Evolutionary conservation across 2,329 filamentous ascomycete genomes (phyloP).

Genomic region (Penicillium brevicompactum): DNA sequence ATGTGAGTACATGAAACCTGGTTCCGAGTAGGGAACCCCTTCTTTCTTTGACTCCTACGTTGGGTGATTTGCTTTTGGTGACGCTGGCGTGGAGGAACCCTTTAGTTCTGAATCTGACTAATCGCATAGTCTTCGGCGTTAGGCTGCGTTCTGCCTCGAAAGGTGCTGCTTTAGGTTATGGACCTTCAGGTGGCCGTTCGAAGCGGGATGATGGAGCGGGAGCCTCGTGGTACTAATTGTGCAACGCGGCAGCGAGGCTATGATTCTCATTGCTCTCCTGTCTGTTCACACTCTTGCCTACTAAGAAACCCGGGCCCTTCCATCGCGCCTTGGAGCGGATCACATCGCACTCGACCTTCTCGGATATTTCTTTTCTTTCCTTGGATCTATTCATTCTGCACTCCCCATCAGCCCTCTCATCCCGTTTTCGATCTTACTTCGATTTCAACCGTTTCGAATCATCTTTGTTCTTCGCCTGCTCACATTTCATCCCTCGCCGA

Average conservation of each 20-base stretch:
- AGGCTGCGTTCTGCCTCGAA: constrained; percentile 83
- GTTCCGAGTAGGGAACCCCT: constrained; percentile 82
- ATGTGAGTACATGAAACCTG: constrained; percentile 85
- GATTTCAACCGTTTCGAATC: constrained; percentile 36
- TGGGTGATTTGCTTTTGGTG: constrained; percentile 68
- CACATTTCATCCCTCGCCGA: constrained; percentile 9
- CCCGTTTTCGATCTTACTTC: constrained; percentile 38
- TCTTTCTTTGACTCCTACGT: constrained; percentile 73
- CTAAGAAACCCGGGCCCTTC: constrained; percentile 34
- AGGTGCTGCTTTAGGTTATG: constrained; percentile 59
- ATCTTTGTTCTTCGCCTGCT: constrained; percentile 27
- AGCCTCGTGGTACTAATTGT: constrained; percentile 49
- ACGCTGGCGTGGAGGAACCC: constrained; percentile 70
- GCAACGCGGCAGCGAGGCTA: constrained; percentile 33
- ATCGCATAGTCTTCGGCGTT: constrained; percentile 80
- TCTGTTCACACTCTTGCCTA: constrained; percentile 29
- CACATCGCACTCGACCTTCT: constrained; percentile 34
- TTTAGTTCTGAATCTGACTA: constrained; percentile 74
- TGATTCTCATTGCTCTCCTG: constrained; percentile 27
- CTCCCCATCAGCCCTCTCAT: constrained; percentile 36
- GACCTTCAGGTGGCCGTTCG: constrained; percentile 52
- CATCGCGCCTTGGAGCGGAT: constrained; percentile 26
- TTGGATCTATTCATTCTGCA: constrained; percentile 40
- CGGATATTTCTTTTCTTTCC: constrained; percentile 36
- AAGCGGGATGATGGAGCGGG: constrained; percentile 57